Base-by-base conservation (phyloP, 176 grass and related monocot species). In the Microstegium vimineum region DNA sequence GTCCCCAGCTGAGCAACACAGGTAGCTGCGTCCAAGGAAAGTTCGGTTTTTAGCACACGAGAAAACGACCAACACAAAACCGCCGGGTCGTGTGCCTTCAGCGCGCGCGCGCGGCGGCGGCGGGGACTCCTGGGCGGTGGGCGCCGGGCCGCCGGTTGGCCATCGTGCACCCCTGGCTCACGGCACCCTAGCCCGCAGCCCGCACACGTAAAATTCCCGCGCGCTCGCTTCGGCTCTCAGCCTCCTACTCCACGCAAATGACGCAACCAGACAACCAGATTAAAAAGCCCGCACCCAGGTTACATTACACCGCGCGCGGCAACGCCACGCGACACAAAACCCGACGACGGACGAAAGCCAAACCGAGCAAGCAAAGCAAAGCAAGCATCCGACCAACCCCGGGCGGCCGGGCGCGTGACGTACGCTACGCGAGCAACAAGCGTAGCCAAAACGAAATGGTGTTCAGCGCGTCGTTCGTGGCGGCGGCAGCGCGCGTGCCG, bases 381-480 rank as follows among this genome's bases (percentile, higher is more conserved):
- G 3, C 64, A 14, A 66, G 32, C 32, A 20, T 22, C 31, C 16
- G 16, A 68, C 18, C 65, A 9, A 3, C 0, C 33, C 22, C n/a
- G n/a, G 5, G 9, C 33, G 15, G 30, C 1, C 10, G 10, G 23
- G 7, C 59, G 59, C 25, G 59, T 23, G n/a, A 12, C n/a, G n/a
- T n/a, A n/a, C n/a, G n/a, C n/a, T n/a, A n/a, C n/a, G 23, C 11
- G 12, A 28, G 25, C 4, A n/a, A n/a, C n/a, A 62, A 27, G 10
- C 57, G 22, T 56, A 9, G 51, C 26, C 26, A 63, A n/a, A n/a
- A 12, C 1, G n/a, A 2, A 28, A 90, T 86, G 88, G 88, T 90
- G 83, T 90, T 86, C 88, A 86, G 78, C 78, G 33, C n/a, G 17
- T 66, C 73, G 45, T 73, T 80, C 28, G 33, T 86, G 73, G 88